These are phyloP conservation scores for Rugonectria rugulosa DNA, from an alignment of 2,329 filamentous ascomycete species.

Conservation along the genomic window DNA sequence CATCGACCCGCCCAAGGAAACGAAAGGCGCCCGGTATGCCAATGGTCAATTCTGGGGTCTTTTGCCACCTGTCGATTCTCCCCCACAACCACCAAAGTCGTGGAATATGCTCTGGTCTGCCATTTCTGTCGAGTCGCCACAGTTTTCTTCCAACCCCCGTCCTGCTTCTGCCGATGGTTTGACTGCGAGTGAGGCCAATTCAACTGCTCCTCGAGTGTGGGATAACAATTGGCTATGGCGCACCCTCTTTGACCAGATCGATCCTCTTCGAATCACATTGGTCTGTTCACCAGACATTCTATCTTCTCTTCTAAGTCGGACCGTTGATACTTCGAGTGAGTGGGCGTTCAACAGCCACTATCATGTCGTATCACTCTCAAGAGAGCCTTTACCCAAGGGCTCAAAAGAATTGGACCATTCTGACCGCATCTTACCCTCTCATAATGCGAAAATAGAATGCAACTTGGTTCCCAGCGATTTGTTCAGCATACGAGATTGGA, in stretches of 20 bases:
- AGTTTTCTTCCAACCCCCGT: background rate
- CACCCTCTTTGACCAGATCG: conserved; percentile 59
- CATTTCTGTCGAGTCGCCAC: conserved; percentile 15
- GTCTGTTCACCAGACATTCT: conserved; percentile 69
- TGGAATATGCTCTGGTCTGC: conserved; percentile 40
- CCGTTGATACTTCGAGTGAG: conserved; percentile 62
- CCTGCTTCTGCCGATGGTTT: background rate
- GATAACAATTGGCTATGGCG: conserved; percentile 62
- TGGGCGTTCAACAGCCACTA: conserved; percentile 71
- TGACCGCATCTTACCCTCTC: conserved; percentile 23
- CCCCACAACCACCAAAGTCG: conserved; percentile 25
- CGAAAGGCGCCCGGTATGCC: conserved; percentile 37
- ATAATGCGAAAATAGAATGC: conserved; percentile 7
- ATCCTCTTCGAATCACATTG: conserved; percentile 62
- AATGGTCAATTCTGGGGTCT: conserved; percentile 41
- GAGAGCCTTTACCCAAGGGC: no score
- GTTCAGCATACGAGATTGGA: conserved; percentile 70
- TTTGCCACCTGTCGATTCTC: conserved; percentile 36
- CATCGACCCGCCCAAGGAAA: conserved; percentile 41
- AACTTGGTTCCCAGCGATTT: conserved; percentile 48
- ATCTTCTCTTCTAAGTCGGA: conserved; percentile 65
- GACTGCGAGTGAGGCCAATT: conserved; percentile 31
- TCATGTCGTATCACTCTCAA: conserved; percentile 64
- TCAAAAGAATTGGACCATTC: no score
- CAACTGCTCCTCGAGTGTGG: conserved; percentile 21